Evolutionary conservation across 129 eudicot genomes (phyloP), one percentile per base, ranked within the genome.

Genomic region (Flaveria brownii): DNA sequence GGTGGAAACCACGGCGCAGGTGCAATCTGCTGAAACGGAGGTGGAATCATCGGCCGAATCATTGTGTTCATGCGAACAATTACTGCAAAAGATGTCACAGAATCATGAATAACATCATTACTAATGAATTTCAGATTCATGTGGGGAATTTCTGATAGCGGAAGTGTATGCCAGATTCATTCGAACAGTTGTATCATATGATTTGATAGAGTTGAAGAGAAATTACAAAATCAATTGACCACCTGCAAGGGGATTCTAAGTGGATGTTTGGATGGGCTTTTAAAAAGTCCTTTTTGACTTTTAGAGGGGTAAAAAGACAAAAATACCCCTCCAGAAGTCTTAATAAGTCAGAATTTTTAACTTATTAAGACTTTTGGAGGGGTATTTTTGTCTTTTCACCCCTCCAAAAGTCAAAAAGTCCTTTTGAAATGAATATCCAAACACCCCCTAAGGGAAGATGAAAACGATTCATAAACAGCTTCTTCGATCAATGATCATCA

Each of bases 1-100:
- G 89, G 88, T 23, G 91, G 96, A 20, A 84, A 22, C 46, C 82
- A 78, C 9, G 92, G 95, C 5, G 70, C 80, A 78, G 87, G 88
- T 5, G 81, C 68, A 9, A 72, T 46, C 15, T 54, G 82, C 46
- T 50, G 89, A 70, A 72, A 81, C 5, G 70, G 85, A 39, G 87
- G 82, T 63, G 83, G 85, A 74, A 80, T 81, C 78, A 60, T 83
- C 13, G 85, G 85, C 18, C 82, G 71, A 73, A 77, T 69, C 86
- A 77, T 80, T 42, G 73, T 70, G 23, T 69, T 65, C 85, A 77
- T 84, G 47, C 71, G 51, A 56, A 43, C 36, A 74, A 14, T 66
- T 18, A 74, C 68, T 61, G 73, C 65, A 71, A 39, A 66, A 55
- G 23, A 70, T 45, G 41, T 55, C 47, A 73, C n/a, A 42, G 60